Evolutionary conservation across 345 rosid species (phyloP).

Genomic region (Trapa bicornis): DNA sequence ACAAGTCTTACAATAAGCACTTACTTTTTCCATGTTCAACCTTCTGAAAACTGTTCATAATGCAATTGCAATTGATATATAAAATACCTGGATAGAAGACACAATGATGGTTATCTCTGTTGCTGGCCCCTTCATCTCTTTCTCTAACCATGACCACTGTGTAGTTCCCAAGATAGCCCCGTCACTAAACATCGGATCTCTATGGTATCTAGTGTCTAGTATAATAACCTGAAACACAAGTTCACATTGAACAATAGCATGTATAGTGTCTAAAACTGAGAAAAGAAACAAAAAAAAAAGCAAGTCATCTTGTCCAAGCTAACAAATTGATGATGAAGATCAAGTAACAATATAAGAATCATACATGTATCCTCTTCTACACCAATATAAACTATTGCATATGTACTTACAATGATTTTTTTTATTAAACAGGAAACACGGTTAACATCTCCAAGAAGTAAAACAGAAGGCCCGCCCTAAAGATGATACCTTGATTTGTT

Average conservation of each 20-base stretch:
- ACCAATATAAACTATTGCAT: not conserved
- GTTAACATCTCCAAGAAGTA: not conserved
- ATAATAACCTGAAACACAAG: constrained; percentile 45
- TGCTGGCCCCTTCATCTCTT: constrained; percentile 45
- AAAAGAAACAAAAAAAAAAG: not conserved
- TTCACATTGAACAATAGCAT: not conserved
- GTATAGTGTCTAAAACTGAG: not conserved
- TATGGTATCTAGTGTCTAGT: constrained; percentile 72
- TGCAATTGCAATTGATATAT: not conserved
- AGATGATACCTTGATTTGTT: constrained; percentile 49
- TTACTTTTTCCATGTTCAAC: not conserved
- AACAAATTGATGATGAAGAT: not conserved
- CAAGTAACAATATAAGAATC: not conserved
- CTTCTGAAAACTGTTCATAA: not conserved
- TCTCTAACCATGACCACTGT: constrained; percentile 71
- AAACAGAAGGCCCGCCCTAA: not conserved
- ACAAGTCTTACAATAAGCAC: not conserved
- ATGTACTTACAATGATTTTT: not conserved
- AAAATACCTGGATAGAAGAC: constrained; percentile 72
- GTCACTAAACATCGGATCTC: constrained; percentile 62
- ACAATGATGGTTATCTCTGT: constrained; percentile 62
- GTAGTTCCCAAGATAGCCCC: constrained; percentile 54
- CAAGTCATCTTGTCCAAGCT: not conserved
- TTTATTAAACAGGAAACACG: not conserved
- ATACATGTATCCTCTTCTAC: not conserved